These are phyloP conservation scores for Aspergillus sclerotioniger DNA, from an alignment of 495 filamentous ascomycete genomes.

Conservation along the genomic window DNA sequence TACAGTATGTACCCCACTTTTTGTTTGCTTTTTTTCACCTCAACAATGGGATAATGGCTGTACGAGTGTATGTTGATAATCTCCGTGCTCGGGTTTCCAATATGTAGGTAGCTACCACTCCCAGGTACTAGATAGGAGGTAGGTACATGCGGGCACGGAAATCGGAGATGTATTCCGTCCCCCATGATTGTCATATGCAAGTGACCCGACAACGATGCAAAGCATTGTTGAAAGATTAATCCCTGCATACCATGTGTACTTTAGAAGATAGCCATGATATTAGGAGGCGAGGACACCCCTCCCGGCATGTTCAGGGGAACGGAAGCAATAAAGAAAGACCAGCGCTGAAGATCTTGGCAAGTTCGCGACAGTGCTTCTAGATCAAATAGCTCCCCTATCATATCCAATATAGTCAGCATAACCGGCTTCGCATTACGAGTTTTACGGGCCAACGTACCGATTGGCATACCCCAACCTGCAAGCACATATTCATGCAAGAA, in stretches of 20 bases:
- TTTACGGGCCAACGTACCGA: slow-evolving; percentile 34
- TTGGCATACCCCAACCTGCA: slow-evolving; percentile 55
- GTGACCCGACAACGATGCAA: not conserved
- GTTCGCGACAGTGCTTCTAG: slow-evolving; percentile 45
- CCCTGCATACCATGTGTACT: not conserved
- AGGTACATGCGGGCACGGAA: not conserved
- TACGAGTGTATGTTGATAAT: too few species aligned
- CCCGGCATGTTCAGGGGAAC: slow-evolving; percentile 54
- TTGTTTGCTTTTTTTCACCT: too few species aligned
- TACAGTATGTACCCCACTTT: too few species aligned
- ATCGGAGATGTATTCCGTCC: not conserved
- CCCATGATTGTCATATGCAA: not conserved
- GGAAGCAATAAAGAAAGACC: slow-evolving; percentile 55
- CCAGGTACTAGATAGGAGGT: not conserved
- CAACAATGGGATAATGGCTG: too few species aligned
- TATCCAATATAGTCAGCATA: not conserved
- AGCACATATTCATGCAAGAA: slow-evolving; percentile 54
- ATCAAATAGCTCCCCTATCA: slow-evolving; percentile 52
- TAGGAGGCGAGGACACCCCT: slow-evolving; percentile 50
- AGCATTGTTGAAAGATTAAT: not conserved
- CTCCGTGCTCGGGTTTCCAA: too few species aligned
- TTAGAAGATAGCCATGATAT: slow-evolving; percentile 47
- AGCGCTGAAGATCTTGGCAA: slow-evolving; percentile 44
- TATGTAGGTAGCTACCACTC: too few species aligned
- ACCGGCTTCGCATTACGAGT: not conserved